These are phyloP conservation scores for Fusarium sp. DNA, from an alignment of 2,329 filamentous ascomycete genomes.

Conservation along the genomic window DNA sequence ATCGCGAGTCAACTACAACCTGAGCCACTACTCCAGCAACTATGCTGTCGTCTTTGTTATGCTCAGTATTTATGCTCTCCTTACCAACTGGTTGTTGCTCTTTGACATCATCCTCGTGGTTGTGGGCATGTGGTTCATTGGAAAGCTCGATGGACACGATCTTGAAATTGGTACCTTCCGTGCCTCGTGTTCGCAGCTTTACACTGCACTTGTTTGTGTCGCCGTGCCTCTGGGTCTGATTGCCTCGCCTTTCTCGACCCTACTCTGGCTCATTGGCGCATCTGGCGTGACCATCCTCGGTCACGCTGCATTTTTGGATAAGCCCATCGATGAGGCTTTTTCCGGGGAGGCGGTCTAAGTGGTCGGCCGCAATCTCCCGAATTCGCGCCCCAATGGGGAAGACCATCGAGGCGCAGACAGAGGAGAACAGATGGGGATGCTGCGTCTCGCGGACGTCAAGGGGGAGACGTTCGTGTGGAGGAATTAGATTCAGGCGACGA, in stretches of 20 bases:
- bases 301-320: constrained; percentile 96
- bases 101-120: constrained; percentile 93
- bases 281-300: constrained; percentile 93
- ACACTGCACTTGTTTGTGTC: constrained; percentile 86
- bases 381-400: constrained; percentile 96
- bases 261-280: constrained; percentile 96
- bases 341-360: constrained; percentile 99
- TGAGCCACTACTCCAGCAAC: constrained; percentile 98
- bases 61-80: constrained; percentile 93
- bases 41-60: constrained; percentile 94
- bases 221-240: constrained; percentile 86
- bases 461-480: constrained; percentile 64
- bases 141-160: constrained; percentile 88
- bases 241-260: constrained; percentile 84
- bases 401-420: constrained; percentile 92
- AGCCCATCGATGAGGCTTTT: constrained; percentile 99
- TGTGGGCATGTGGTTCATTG: constrained; percentile 89
- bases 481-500: constrained; percentile 75
- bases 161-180: constrained; percentile 85
- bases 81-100: constrained; percentile 87
- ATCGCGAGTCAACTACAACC: constrained; percentile 95
- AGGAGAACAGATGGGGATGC: constrained; percentile 67
- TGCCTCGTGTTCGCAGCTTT: constrained; percentile 91
- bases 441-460: constrained; percentile 56
- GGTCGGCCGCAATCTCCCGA: constrained; percentile 99